phyloP scores from a whole-genome alignment of 768 basidiomycete species.

The Suillus placidus region DNA sequence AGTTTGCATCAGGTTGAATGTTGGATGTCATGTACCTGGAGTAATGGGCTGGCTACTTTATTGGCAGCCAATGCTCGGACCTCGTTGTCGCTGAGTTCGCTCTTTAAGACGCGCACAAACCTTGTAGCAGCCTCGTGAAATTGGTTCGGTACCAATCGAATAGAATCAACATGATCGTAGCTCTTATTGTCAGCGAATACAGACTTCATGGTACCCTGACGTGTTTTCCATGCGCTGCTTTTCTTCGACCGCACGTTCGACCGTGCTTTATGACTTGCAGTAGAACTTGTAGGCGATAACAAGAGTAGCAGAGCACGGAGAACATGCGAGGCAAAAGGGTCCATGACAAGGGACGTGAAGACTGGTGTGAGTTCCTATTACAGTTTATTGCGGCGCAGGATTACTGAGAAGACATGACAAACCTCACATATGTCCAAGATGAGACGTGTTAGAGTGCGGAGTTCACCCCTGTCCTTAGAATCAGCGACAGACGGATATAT shows the following conservation, averaged over 20 bases:
- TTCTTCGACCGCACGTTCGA: conserved; percentile 78
- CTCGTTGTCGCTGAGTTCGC: conserved; percentile 66
- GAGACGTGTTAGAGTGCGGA: conserved; percentile 65
- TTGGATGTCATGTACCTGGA: conserved; percentile 54
- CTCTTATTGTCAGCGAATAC: conserved; percentile 58
- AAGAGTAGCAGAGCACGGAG: conserved; percentile 78
- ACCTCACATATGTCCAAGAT: conserved; percentile 69
- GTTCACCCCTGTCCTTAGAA: conserved; percentile 59
- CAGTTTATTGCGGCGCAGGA: conserved; percentile 3
- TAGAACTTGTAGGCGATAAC: conserved; percentile 62
- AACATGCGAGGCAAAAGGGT: conserved; percentile 92
- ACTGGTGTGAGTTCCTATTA: conserved; percentile 69
- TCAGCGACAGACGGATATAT: conserved; percentile 53
- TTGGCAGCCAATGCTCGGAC: conserved; percentile 75
- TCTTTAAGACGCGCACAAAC: conserved; percentile 55
- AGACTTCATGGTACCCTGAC: conserved; percentile 80
- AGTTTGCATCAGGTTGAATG: conserved; percentile 14
- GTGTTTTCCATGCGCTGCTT: conserved; percentile 79
- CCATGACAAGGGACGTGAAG: conserved; percentile 68
- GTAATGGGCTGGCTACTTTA: conserved; percentile 74
- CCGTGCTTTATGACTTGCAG: conserved; percentile 38
- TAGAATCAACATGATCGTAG: conserved; percentile 35
- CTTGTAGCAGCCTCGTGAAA: conserved; percentile 49
- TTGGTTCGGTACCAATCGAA: conserved; percentile 41
- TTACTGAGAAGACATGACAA: conserved; percentile 24